Evolutionary conservation across 2,329 filamentous ascomycete genomes (phyloP).

Genomic region (Biscogniauxia marginata): DNA sequence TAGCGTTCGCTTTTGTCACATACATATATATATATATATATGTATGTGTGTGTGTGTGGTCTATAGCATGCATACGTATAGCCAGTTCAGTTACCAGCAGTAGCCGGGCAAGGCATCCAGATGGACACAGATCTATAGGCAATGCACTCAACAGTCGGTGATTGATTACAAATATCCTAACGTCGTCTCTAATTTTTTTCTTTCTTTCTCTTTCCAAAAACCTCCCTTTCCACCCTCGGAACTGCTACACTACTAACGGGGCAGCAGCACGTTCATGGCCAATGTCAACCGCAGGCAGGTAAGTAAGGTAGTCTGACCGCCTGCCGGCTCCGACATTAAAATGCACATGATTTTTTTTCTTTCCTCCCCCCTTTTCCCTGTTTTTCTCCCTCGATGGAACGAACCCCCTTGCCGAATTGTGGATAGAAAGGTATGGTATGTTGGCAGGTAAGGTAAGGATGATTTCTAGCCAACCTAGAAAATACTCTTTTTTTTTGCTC

Average conservation of each 20-base stretch:
- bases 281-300: background rate
- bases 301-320: background rate
- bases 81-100: too few species aligned
- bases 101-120: too few species aligned
- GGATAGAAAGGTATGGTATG: background rate
- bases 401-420: background rate
- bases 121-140: too few species aligned
- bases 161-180: too few species aligned
- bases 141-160: too few species aligned
- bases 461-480: background rate
- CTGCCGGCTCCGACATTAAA: too few species aligned
- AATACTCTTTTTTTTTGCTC: background rate
- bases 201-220: background rate
- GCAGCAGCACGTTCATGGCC: background rate
- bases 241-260: background rate
- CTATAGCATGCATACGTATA: too few species aligned
- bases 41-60: too few species aligned
- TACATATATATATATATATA: too few species aligned
- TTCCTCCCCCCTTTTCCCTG: background rate
- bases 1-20: too few species aligned
- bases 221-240: background rate
- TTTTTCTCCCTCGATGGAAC: too few species aligned
- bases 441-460: background rate
- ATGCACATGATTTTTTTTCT: background rate
- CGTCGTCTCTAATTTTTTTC: background rate